These are phyloP conservation scores for Nidularia pulvinata DNA, from an alignment of 768 basidiomycete species.

Conservation along the genomic window DNA sequence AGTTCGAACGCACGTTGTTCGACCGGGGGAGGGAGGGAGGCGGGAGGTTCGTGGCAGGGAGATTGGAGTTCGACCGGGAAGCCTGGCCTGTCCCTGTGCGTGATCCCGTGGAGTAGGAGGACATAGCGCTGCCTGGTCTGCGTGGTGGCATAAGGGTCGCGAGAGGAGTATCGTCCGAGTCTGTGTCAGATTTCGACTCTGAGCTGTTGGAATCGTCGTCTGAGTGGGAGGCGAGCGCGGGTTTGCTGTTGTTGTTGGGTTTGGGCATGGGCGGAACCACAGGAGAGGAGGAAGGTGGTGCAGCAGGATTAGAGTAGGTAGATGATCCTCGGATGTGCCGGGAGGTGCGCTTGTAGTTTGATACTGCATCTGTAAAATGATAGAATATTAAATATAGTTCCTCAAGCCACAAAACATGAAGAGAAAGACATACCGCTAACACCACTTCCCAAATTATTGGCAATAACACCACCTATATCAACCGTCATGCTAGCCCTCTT, in stretches of 20 bases:
- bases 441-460: conserved; percentile 2
- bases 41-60: not conserved
- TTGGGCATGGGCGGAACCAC: not conserved
- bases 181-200: conserved; percentile 24
- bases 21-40: not conserved
- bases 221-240: not conserved
- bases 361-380: conserved; percentile 3
- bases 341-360: conserved; percentile 11
- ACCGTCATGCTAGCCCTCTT: conserved; percentile 44
- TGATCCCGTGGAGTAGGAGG: conserved; percentile 28
- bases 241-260: not conserved
- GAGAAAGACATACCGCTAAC: not conserved
- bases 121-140: conserved; percentile 66
- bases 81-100: not conserved
- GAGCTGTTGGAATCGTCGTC: conserved; percentile 5
- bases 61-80: not conserved
- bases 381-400: conserved; percentile 3
- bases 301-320: conserved; percentile 16
- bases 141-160: conserved; percentile 59
- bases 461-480: conserved; percentile 22
- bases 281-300: not conserved
- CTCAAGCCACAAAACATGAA: not conserved
- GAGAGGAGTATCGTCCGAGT: conserved; percentile 59
- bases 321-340: conserved; percentile 24
- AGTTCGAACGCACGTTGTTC: not conserved